phyloP scores from a whole-genome alignment of 129 eudicot genomes.

The Ambrosia artemisiifolia region DNA sequence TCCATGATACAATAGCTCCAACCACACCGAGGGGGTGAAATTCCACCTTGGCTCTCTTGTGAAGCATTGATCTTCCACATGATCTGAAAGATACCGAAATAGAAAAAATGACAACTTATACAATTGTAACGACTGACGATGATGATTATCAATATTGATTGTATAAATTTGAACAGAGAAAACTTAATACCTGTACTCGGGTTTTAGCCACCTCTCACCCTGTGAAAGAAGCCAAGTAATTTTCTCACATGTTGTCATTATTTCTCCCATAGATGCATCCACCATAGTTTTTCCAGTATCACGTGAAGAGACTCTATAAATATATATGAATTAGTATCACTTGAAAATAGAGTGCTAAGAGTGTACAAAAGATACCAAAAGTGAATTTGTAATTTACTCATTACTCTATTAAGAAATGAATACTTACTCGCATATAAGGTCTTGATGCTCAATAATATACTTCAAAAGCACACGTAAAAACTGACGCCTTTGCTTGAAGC shows the following conservation, averaged over 20 bases:
- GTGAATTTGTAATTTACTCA: neutral
- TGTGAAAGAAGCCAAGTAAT: conserved; percentile 94
- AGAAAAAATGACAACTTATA: neutral
- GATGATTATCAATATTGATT: neutral
- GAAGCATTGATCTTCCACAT: conserved; percentile 96
- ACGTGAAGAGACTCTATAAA: conserved; percentile 79
- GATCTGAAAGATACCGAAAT: conserved; percentile 44
- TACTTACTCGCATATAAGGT: conserved; percentile 95
- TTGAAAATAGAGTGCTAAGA: neutral
- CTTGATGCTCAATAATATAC: conserved; percentile 91
- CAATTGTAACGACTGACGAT: neutral
- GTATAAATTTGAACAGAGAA: conserved; percentile 5
- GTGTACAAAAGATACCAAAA: neutral
- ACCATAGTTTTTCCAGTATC: conserved; percentile 99
- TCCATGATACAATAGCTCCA: conserved; percentile 99
- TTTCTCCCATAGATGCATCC: conserved; percentile 97
- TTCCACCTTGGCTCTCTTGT: conserved; percentile 86
- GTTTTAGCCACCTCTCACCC: conserved; percentile 95
- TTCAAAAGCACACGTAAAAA: conserved; percentile 89
- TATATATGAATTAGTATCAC: conserved; percentile 17
- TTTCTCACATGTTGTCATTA: conserved; percentile 99
- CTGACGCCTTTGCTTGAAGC: conserved; percentile 98
- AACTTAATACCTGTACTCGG: conserved; percentile 66
- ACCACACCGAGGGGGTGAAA: conserved; percentile 95
- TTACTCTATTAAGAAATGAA: neutral